Conservation (phyloP, 1,284 basidiomycete genomes). For the Pseudozyma hubeiensis region DNA sequence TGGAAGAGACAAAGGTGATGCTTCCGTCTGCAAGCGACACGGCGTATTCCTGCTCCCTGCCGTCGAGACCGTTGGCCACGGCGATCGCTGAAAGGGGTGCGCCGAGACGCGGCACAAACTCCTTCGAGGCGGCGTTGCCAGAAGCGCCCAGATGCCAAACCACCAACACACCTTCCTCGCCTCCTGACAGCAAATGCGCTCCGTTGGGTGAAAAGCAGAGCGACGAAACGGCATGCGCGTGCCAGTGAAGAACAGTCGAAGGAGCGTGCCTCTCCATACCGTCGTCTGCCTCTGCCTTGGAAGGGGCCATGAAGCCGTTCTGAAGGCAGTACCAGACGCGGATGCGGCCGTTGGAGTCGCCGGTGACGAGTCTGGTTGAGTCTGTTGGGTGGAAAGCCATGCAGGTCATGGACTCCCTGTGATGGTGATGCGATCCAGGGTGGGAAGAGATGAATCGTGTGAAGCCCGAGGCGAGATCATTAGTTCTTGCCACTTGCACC, state of each 20-base stretch:
- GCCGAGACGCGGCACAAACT: constrained; percentile 89
- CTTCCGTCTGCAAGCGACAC: constrained; percentile 85
- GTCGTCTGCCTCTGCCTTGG: constrained; percentile 40
- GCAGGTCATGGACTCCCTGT: constrained; percentile 76
- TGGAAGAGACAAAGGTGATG: constrained; percentile 81
- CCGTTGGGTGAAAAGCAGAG: constrained; percentile 90
- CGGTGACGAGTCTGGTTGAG: constrained; percentile 88
- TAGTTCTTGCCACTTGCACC: constrained; percentile 75
- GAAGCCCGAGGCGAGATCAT: constrained; percentile 71
- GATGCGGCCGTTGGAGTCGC: constrained; percentile 85
- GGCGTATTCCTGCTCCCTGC: constrained; percentile 83
- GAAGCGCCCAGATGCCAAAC: constrained; percentile 80
- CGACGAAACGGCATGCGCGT: constrained; percentile 92
- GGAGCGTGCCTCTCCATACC: constrained; percentile 71
- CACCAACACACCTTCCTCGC: constrained; percentile 94
- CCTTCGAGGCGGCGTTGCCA: constrained; percentile 49
- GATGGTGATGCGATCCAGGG: constrained; percentile 27
- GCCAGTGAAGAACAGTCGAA: constrained; percentile 93
- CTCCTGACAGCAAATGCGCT: constrained; percentile 91
- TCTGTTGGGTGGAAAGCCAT: constrained; percentile 88
- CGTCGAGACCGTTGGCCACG: constrained; percentile 74
- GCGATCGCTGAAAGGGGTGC: constrained; percentile 77
- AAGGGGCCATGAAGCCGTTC: constrained; percentile 45
- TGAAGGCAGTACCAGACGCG: constrained; percentile 89
- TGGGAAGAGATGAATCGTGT: constrained; percentile 78